Base-by-base conservation (phyloP, 2,329 filamentous ascomycete species). In the Microdochium trichocladiopsis region DNA sequence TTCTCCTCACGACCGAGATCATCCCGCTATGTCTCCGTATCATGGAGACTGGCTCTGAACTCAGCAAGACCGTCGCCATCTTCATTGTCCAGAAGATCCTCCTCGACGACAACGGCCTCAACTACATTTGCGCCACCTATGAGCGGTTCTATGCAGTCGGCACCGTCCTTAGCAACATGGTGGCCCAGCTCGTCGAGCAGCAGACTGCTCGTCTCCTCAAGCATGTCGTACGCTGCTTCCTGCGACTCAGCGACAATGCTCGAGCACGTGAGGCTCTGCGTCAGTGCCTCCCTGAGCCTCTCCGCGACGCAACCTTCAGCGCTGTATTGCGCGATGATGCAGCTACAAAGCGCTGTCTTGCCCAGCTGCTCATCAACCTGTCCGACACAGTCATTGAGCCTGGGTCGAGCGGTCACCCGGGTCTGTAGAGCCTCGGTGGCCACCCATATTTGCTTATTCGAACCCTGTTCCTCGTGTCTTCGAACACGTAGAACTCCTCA, bases 31-130 rank as follows among this genome's bases (percentile, higher is more conserved):
- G 94, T 69, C 84, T 99, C 47, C 86, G 94, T 55, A 99, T 99
- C 65, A 99, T 99, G 94, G 94, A 99, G 75, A 99, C 94, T 0
- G 94, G 94, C 49, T 96, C 92, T 1, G 94, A 99, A 72, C 80
- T 99, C 55, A 96, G 91, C 77, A 99, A 99, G 77, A 99, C 94
- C 1, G 94, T 99, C 14, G 94, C 94, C 53, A 99, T 99, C 63
- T 99, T 99, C 75, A 99, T 99, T 63, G 94, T 99, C 18, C 94
- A 99, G 72, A 99, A 99, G 79, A 99, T 99, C 24, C 75, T 99
- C 50, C 82, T 99, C 2, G 94, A 99, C 66, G 94, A 99, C 63
- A 93, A 95, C 63, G 94, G 94, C 3, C 80, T 99, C 56, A 94
- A 94, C 64, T 99, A 99, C 71, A 99, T 99, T 54, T 99, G 94